phyloP scores from a whole-genome alignment of 2,329 filamentous ascomycete genomes.

The Clonostachys byssicola region DNA sequence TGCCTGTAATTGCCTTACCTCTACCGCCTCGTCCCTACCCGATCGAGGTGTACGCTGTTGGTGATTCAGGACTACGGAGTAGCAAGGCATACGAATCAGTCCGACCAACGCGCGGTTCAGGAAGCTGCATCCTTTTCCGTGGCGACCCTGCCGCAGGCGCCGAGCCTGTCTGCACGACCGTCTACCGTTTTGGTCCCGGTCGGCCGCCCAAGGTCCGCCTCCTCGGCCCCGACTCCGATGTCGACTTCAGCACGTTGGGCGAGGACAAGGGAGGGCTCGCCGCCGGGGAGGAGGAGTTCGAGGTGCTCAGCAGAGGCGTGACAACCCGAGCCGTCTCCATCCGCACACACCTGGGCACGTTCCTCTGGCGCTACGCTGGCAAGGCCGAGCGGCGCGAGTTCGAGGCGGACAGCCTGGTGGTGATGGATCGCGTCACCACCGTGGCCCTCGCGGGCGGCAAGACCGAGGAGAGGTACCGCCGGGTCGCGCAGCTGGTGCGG shows the following conservation, averaged over 20 bases:
- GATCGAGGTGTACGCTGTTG: slow-evolving; percentile 35
- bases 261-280: not conserved
- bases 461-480: slow-evolving; percentile 18
- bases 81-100: slow-evolving; percentile 45
- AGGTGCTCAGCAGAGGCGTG: slow-evolving; percentile 26
- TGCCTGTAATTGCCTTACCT: slow-evolving; percentile 35
- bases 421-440: slow-evolving; percentile 43
- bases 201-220: slow-evolving; percentile 40
- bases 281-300: slow-evolving; percentile 14
- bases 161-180: slow-evolving; percentile 40
- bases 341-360: slow-evolving; percentile 40
- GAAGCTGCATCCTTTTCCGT: slow-evolving; percentile 40
- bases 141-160: slow-evolving; percentile 18
- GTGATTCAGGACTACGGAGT: slow-evolving; percentile 27
- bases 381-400: slow-evolving; percentile 36
- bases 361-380: slow-evolving; percentile 53
- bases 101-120: slow-evolving; percentile 39
- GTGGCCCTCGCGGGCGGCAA: slow-evolving; percentile 19
- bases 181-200: slow-evolving; percentile 53
- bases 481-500: slow-evolving; percentile 38
- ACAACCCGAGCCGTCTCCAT: slow-evolving; percentile 42
- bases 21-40: slow-evolving; percentile 26
- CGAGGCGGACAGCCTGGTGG: slow-evolving; percentile 36
- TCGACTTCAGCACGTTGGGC: not conserved
- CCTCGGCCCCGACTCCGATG: slow-evolving; percentile 1